Conservation (phyloP, 2,329 filamentous ascomycete species). For the Tolypocladium pustulatum region DNA sequence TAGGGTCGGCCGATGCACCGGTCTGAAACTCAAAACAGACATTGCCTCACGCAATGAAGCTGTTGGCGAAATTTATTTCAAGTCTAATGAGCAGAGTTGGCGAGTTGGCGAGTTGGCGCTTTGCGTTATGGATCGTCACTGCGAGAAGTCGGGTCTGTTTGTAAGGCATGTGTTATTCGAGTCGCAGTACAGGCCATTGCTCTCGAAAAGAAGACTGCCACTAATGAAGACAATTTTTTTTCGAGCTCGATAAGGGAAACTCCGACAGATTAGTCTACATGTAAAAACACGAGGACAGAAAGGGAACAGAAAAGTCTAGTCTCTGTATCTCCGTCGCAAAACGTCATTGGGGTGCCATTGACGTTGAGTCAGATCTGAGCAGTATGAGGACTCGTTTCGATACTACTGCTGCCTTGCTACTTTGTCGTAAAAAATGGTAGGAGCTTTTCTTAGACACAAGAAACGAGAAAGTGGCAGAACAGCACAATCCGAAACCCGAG, state of each 20-base stretch:
- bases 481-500: neutral
- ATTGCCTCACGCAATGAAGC: neutral
- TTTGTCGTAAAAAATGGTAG: no score
- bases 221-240: neutral
- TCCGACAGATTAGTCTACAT: neutral
- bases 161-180: no score
- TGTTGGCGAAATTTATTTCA: neutral
- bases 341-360: neutral
- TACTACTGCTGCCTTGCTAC: neutral
- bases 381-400: neutral
- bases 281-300: neutral
- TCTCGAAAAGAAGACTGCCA: neutral
- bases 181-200: neutral
- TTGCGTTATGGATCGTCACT: neutral
- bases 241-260: neutral
- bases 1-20: no score
- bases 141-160: no score
- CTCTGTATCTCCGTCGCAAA: no score
- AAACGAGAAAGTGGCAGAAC: neutral
- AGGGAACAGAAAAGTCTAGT: no score
- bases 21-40: neutral
- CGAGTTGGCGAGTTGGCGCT: neutral
- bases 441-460: no score
- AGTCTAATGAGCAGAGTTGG: neutral
- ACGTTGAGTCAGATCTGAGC: neutral